Conservation (phyloP, 192 early-diverging fungal species). For the Coemansia sp. region DNA sequence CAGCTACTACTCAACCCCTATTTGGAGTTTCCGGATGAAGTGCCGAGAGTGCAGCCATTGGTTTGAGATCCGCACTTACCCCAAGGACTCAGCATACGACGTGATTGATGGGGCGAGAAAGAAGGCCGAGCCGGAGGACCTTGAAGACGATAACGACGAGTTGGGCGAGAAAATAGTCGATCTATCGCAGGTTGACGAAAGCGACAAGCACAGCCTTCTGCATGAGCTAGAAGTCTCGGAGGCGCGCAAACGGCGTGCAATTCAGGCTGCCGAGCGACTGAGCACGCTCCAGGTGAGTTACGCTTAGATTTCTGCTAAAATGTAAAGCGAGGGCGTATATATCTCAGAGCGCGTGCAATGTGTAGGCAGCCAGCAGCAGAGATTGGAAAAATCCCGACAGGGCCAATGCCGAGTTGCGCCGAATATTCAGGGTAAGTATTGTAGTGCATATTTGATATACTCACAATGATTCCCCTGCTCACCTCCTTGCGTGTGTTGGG, state of each 20-base stretch:
- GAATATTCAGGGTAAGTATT: slow-evolving; percentile 56
- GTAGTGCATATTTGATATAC: background rate
- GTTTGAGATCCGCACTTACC: slow-evolving; percentile 94
- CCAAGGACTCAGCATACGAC: slow-evolving; percentile 58
- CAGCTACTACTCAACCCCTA: slow-evolving; percentile 81
- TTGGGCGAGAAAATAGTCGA: slow-evolving; percentile 59
- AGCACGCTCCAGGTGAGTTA: slow-evolving; percentile 31
- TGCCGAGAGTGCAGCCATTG: slow-evolving; percentile 81
- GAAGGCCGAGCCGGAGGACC: slow-evolving; percentile 70
- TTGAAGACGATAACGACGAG: slow-evolving; percentile 8
- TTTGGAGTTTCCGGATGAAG: slow-evolving; percentile 89
- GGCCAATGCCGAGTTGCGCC: slow-evolving; percentile 65
- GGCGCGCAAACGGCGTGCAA: slow-evolving; percentile 51
- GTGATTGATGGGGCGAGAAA: slow-evolving; percentile 63
- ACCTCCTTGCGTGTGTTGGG: no score
- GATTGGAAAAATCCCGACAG: slow-evolving; percentile 80
- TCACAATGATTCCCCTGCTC: no score
- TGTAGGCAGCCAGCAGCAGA: slow-evolving; percentile 63
- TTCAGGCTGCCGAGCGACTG: slow-evolving; percentile 51
- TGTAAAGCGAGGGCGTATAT: no score
- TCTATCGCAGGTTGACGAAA: slow-evolving; percentile 2
- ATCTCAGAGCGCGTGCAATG: no score
- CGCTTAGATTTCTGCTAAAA: no score
- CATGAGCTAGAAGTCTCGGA: slow-evolving; percentile 58
- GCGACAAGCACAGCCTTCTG: slow-evolving; percentile 8